Conservation (phyloP, 2,329 filamentous ascomycete species). For the Dothistroma pini region DNA sequence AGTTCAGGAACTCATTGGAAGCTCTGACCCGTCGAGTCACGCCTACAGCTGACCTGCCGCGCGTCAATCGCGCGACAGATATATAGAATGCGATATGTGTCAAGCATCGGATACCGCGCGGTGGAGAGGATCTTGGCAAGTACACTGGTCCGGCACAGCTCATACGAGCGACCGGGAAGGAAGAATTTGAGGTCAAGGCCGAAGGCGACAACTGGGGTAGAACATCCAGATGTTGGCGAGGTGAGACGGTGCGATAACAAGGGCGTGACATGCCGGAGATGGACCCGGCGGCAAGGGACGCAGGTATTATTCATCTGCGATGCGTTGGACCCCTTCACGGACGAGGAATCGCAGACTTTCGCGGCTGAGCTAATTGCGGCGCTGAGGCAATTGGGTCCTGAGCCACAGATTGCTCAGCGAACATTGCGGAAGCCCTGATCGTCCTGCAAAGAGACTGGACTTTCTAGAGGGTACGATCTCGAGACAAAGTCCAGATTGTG, state of each 20-base stretch:
- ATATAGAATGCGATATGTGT: constrained; percentile 41
- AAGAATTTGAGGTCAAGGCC: constrained; percentile 35
- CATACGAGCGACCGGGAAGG: constrained; percentile 34
- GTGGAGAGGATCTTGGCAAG: constrained; percentile 40
- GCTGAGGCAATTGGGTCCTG: constrained; percentile 20
- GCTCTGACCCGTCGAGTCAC: constrained; percentile 36
- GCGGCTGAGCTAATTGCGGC: constrained; percentile 29
- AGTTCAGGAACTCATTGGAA: constrained; percentile 38
- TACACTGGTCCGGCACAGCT: constrained; percentile 35
- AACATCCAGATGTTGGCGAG: constrained; percentile 31
- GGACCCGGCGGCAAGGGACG: constrained; percentile 42
- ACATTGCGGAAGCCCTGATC: background rate
- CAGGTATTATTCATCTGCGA: constrained; percentile 38
- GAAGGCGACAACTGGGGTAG: constrained; percentile 28
- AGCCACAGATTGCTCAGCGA: constrained; percentile 9
- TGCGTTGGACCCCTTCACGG: constrained; percentile 28
- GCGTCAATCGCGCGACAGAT: constrained; percentile 40
- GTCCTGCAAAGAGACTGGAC: no score
- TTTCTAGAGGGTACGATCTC: no score
- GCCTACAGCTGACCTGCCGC: constrained; percentile 30
- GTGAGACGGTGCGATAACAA: constrained; percentile 40
- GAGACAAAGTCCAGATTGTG: no score
- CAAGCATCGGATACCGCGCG: constrained; percentile 39
- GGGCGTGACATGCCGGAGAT: constrained; percentile 39
- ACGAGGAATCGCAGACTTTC: constrained; percentile 27